Base-by-base conservation (phyloP, 129 eudicot genomes). In the Solidago caesia region DNA sequence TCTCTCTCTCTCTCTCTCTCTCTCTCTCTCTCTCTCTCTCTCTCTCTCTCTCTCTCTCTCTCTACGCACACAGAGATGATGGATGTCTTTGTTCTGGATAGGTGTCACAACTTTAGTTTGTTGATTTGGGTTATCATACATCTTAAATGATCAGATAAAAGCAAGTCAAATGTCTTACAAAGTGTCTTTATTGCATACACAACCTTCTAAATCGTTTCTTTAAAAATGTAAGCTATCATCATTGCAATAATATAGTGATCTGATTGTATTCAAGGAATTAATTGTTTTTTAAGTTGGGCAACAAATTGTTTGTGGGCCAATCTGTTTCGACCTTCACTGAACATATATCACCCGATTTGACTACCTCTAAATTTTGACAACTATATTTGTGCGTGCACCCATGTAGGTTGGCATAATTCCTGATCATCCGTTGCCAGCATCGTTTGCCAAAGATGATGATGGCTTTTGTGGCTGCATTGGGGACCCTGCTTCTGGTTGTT, bases 351-450 rank as follows among this genome's bases (percentile, higher is more conserved):
- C n/a, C 4, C 6, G 47, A 21, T 5, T 71, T 53, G 15, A 8
- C 16, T 15, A 14, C 43, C 43, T 42, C 7, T 43, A 56, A 9
- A 66, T 11, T 16, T 10, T 77, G 46, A 47, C 15, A 56, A 45
- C 44, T 66, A 42, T 44, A 26, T 74, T 62, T 6, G 21, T 14
- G 25, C 27, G 60, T 33, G 8, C 75, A 45, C 4, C 15, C 33
- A 1, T 75, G 29, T 60, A 94, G 97, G 97, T 95, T 64, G 99
- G 99, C 61, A 83, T 95, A 75, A 87, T 84, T 74, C 99, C 99
- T 11, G 97, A 95, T 78, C 90, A 86, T 82, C 94, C 96, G 10
- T 82, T 95, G 56, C 99, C 99, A 44, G 91, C 86, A 59, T 80
- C 97, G 52, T 91, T 95, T 79, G 92, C 97, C 3, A 91, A 95